These are phyloP conservation scores for Saccharomycopsis capsularis DNA, from an alignment of 805 yeast species.

Conservation along the genomic window DNA sequence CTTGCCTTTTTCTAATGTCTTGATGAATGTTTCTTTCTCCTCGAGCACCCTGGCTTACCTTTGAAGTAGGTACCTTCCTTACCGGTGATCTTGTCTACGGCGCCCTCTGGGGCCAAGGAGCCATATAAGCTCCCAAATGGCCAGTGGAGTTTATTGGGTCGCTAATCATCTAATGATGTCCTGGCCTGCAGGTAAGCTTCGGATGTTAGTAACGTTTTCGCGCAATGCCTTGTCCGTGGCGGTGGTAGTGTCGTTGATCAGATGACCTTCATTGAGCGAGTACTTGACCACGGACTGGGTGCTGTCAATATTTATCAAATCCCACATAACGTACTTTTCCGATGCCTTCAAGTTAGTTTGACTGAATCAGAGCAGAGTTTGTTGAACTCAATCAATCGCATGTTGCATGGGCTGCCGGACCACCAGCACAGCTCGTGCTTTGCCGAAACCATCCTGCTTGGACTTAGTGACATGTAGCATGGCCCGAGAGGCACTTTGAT, in stretches of 20 bases:
- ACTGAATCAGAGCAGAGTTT: slow-evolving; percentile 71
- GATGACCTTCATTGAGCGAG: slow-evolving; percentile 73
- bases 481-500: slow-evolving; percentile 98
- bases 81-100: slow-evolving; percentile 98
- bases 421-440: slow-evolving; percentile 96
- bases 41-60: slow-evolving; percentile 88
- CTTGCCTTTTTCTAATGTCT: slow-evolving; percentile 86
- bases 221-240: slow-evolving; percentile 88
- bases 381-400: slow-evolving; percentile 90
- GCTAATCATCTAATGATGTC: slow-evolving; percentile 70
- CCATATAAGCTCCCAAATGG: slow-evolving; percentile 88
- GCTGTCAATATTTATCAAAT: slow-evolving; percentile 82
- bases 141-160: slow-evolving; percentile 88
- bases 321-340: slow-evolving; percentile 98
- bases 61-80: slow-evolving; percentile 96
- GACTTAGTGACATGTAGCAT: slow-evolving; percentile 96
- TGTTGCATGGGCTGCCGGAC: slow-evolving; percentile 98
- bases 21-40: slow-evolving; percentile 75
- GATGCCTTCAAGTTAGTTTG: slow-evolving; percentile 87
- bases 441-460: slow-evolving; percentile 68
- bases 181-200: slow-evolving; percentile 66
- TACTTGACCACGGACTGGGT: slow-evolving; percentile 95
- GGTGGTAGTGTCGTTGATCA: slow-evolving; percentile 74
- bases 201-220: slow-evolving; percentile 61
- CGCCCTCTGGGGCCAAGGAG: slow-evolving; percentile 87